Conservation (phyloP, 208 protist species). For the Kentomonas sorsogonicus region DNA sequence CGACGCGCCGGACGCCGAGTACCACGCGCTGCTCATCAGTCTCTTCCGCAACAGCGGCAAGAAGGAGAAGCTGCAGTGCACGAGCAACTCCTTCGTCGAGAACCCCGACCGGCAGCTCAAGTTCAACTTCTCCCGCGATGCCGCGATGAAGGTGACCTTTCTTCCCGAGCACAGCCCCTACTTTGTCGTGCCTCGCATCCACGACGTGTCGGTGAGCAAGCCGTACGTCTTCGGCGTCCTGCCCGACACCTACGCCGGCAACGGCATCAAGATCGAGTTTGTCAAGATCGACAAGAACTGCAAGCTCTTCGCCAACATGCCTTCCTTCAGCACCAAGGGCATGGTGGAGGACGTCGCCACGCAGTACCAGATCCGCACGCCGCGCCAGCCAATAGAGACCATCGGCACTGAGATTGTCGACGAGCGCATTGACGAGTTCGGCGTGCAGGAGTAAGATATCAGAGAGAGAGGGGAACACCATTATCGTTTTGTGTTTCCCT, state of each 20-base stretch:
- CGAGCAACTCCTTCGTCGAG: conserved; percentile 67
- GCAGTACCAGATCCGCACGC: conserved; percentile 69
- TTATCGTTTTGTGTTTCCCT: background rate
- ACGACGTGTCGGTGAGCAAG: conserved; percentile 41
- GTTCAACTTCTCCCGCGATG: conserved; percentile 75
- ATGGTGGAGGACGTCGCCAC: conserved; percentile 48
- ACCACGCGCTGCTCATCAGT: conserved; percentile 57
- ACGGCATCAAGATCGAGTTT: conserved; percentile 71
- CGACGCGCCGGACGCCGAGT: conserved; percentile 34
- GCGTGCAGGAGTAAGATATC: conserved; percentile 32
- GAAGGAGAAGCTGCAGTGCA: conserved; percentile 58
- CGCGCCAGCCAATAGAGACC: conserved; percentile 52
- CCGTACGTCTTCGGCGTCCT: conserved; percentile 71
- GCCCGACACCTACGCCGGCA: conserved; percentile 58
- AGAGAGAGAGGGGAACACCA: background rate
- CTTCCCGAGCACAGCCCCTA: conserved; percentile 64
- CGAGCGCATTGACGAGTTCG: conserved; percentile 65
- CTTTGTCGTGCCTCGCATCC: conserved; percentile 67
- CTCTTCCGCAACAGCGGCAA: conserved; percentile 54
- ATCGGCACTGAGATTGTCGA: conserved; percentile 51
- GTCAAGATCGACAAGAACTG: conserved; percentile 48
- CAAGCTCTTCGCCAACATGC: conserved; percentile 76
- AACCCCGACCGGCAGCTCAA: conserved; percentile 59
- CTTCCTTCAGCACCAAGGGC: conserved; percentile 40
- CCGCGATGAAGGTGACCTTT: conserved; percentile 66